phyloP scores from a whole-genome alignment of 2,329 filamentous ascomycete species.

The Xylaria sp. region DNA sequence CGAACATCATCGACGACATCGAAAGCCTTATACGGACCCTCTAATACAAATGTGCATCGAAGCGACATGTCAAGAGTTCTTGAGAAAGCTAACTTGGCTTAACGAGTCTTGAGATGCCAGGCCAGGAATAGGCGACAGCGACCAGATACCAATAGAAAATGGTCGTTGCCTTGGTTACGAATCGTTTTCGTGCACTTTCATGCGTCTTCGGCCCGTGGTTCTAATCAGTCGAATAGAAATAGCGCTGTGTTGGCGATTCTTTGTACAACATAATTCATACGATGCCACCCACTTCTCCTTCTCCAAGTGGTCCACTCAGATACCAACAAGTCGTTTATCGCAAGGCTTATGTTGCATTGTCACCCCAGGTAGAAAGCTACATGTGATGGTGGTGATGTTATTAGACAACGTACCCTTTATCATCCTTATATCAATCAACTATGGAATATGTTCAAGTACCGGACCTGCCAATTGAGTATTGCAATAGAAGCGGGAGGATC shows the following conservation, averaged over 20 bases:
- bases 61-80: not conserved
- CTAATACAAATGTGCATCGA: not conserved
- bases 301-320: slow-evolving; percentile 1
- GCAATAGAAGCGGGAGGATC: too few species aligned
- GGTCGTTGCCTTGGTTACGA: not conserved
- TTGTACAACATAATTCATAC: not conserved
- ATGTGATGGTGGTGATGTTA: not conserved
- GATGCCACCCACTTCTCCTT: not conserved
- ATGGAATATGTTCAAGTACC: too few species aligned
- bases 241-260: not conserved
- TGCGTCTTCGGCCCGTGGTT: not conserved
- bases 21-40: not conserved
- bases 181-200: not conserved
- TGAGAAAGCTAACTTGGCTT: not conserved
- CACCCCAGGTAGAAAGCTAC: not conserved
- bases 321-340: not conserved
- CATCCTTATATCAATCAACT: not conserved
- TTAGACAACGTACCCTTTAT: not conserved
- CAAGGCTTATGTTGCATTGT: not conserved
- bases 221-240: not conserved
- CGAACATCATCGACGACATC: not conserved
- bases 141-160: not conserved
- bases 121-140: too few species aligned
- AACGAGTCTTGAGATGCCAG: not conserved
- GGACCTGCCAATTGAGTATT: too few species aligned